These are phyloP conservation scores for Tripidium arundinaceum DNA, from an alignment of 202 grass and related monocot genomes.

Conservation along the genomic window DNA sequence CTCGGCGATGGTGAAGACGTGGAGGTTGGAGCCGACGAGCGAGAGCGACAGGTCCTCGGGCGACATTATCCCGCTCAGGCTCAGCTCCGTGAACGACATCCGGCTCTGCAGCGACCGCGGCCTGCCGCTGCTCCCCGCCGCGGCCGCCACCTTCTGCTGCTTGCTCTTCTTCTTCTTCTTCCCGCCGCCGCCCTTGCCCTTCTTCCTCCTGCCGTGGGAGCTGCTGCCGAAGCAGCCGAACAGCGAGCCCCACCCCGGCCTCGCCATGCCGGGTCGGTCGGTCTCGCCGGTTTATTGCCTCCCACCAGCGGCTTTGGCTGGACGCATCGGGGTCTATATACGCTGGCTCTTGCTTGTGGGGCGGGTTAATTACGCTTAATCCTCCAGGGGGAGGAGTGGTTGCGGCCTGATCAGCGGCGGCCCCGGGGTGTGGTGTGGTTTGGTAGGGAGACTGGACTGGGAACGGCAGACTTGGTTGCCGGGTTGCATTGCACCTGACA, in stretches of 20 bases:
- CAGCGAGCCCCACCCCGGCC: slow-evolving; percentile 39
- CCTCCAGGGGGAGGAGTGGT: background rate
- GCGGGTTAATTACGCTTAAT: background rate
- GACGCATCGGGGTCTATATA: slow-evolving; percentile 33
- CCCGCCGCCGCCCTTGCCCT: background rate
- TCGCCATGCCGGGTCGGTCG: slow-evolving; percentile 25
- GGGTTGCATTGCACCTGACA: too few relatives aligned
- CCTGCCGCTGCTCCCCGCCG: background rate
- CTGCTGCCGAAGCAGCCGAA: slow-evolving; percentile 49
- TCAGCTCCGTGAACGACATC: slow-evolving; percentile 69
- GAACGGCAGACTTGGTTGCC: slow-evolving; percentile 1
- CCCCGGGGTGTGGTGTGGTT: background rate
- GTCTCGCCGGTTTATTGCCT: background rate
- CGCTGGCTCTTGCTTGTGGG: background rate
- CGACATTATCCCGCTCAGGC: slow-evolving; percentile 55
- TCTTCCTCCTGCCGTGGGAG: too few relatives aligned
- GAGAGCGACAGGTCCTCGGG: slow-evolving; percentile 77
- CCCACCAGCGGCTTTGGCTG: slow-evolving; percentile 30
- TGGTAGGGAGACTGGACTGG: background rate
- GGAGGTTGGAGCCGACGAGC: slow-evolving; percentile 62
- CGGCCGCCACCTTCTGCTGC: slow-evolving; percentile 1
- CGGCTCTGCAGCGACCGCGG: slow-evolving; percentile 49
- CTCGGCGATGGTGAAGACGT: slow-evolving; percentile 60
- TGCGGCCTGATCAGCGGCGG: slow-evolving; percentile 15
- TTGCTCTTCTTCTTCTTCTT: slow-evolving; percentile 4